phyloP scores from a whole-genome alignment of 2,329 filamentous ascomycete genomes.

The Aspergillus caelatus region DNA sequence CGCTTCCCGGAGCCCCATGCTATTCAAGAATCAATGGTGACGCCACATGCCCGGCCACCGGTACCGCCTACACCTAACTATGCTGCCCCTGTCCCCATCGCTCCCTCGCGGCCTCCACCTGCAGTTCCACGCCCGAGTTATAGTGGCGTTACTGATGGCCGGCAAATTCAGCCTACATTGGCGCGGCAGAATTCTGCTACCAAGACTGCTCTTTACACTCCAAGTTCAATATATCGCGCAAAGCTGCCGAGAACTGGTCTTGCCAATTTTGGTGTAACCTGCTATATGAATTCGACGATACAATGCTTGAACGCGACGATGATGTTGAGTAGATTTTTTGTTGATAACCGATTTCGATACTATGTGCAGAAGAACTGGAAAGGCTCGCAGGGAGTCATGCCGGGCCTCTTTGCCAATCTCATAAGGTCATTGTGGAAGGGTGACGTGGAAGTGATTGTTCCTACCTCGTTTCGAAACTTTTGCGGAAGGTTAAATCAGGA shows the following conservation, averaged over 20 bases:
- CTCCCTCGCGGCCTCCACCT: conserved; percentile 67
- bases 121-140: conserved; percentile 73
- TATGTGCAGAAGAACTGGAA: conserved; percentile 67
- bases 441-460: conserved; percentile 53
- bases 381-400: conserved; percentile 65
- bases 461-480: conserved; percentile 68
- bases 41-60: conserved; percentile 36
- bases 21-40: conserved; percentile 60
- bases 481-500: conserved; percentile 65
- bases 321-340: conserved; percentile 65
- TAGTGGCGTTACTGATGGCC: conserved; percentile 73
- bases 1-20: conserved; percentile 74
- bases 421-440: conserved; percentile 66
- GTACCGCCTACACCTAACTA: conserved; percentile 35
- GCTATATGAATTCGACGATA: conserved; percentile 89
- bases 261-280: conserved; percentile 78
- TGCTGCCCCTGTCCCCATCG: conserved; percentile 56
- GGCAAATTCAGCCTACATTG: conserved; percentile 47
- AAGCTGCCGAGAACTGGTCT: conserved; percentile 71
- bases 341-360: conserved; percentile 61
- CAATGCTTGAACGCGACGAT: conserved; percentile 79
- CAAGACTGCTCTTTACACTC: conserved; percentile 47
- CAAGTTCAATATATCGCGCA: conserved; percentile 44
- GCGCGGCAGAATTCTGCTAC: conserved; percentile 49
- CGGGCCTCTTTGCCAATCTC: conserved; percentile 64